Evolutionary conservation across 1,284 basidiomycete species (phyloP).

Genomic region (Tilletia indica): DNA sequence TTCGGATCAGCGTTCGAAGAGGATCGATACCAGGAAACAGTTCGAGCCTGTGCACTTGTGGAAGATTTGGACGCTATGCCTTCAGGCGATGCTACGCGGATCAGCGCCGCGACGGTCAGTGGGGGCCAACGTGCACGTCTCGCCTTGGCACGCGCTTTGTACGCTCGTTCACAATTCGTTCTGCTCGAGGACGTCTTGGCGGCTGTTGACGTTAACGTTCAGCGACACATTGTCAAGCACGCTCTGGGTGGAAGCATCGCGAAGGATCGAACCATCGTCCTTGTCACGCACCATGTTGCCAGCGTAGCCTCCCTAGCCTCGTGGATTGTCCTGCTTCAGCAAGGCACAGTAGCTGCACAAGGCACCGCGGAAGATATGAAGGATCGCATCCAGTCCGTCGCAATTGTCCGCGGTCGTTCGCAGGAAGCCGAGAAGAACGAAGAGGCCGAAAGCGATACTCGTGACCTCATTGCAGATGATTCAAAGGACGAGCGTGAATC

Average conservation of each 20-base stretch:
- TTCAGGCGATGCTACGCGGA: slow-evolving; percentile 18
- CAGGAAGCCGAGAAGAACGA: not conserved
- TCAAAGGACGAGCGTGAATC: slow-evolving; percentile 3
- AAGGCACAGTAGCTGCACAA: slow-evolving; percentile 9
- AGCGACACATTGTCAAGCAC: slow-evolving; percentile 26
- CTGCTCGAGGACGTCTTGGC: slow-evolving; percentile 23
- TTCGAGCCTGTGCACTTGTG: slow-evolving; percentile 3
- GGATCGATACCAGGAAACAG: slow-evolving; percentile 1
- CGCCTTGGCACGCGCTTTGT: slow-evolving; percentile 23
- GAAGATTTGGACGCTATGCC: slow-evolving; percentile 13
- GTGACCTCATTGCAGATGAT: not conserved
- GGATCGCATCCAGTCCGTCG: not conserved
- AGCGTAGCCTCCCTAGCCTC: slow-evolving; percentile 1
- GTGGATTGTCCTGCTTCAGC: not conserved
- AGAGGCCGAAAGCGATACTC: not conserved
- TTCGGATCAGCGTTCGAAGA: not conserved
- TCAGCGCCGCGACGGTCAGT: slow-evolving; percentile 17
- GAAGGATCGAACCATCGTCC: slow-evolving; percentile 1
- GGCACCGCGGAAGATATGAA: slow-evolving; percentile 4
- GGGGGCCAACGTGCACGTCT: slow-evolving; percentile 48
- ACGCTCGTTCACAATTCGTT: slow-evolving; percentile 23
- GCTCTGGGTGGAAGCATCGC: slow-evolving; percentile 26
- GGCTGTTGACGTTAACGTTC: slow-evolving; percentile 23
- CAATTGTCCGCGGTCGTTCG: not conserved
- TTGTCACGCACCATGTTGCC: slow-evolving; percentile 36